Conservation (phyloP, 2,329 filamentous ascomycete species). For the Dactylellina leptospora region DNA sequence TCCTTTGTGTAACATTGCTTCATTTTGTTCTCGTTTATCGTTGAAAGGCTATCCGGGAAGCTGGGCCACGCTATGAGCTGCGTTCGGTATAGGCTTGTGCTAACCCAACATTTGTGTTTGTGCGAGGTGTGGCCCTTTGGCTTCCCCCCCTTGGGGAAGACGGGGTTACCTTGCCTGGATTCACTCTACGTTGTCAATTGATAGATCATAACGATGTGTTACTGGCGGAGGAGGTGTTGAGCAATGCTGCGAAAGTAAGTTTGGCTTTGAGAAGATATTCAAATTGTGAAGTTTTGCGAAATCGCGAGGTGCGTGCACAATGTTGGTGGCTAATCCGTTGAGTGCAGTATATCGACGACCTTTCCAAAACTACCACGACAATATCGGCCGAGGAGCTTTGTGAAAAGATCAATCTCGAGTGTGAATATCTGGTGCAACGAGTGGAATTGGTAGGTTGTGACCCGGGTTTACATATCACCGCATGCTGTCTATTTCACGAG, state of each 20-base stretch:
- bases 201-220: slow-evolving; percentile 39
- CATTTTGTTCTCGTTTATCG: slow-evolving; percentile 14
- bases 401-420: slow-evolving; percentile 47
- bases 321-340: not conserved
- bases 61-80: slow-evolving; percentile 42
- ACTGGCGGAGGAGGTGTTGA: slow-evolving; percentile 44
- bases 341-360: slow-evolving; percentile 44
- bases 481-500: not conserved
- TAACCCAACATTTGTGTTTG: slow-evolving; percentile 50
- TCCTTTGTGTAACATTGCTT: slow-evolving; percentile 15
- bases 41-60: slow-evolving; percentile 33
- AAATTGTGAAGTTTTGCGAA: not conserved
- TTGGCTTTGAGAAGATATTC: not conserved
- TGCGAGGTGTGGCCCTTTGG: slow-evolving; percentile 25
- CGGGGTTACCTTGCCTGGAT: slow-evolving; percentile 1
- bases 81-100: slow-evolving; percentile 51
- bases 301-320: not conserved
- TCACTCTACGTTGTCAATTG: not conserved
- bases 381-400: slow-evolving; percentile 17
- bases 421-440: slow-evolving; percentile 39
- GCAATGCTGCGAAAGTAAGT: slow-evolving; percentile 49
- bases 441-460: slow-evolving; percentile 36
- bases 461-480: not conserved
- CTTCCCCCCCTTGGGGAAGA: slow-evolving; percentile 1
- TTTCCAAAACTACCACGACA: slow-evolving; percentile 32